A percentile compares a stretch with the other conserved stretches of the same genome.
Conservation (phyloP, 495 filamentous ascomycete genomes). For the Corynascus novoguineensis region DNA sequence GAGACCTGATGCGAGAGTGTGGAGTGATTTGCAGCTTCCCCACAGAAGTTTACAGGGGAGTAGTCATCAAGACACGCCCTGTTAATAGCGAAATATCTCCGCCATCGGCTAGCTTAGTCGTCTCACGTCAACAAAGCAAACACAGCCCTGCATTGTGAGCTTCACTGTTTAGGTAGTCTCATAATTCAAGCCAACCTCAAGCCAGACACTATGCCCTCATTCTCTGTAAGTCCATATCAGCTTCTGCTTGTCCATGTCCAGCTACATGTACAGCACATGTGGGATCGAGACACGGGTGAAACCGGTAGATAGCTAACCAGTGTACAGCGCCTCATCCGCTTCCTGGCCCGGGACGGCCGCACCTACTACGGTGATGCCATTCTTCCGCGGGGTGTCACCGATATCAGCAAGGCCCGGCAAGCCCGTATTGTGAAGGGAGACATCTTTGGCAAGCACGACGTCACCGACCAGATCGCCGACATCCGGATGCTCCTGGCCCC, state of each 20-base stretch:
- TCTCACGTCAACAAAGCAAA: background rate
- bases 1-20: too few relatives aligned
- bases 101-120: background rate
- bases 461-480: constrained; percentile 64
- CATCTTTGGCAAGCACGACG: constrained; percentile 63
- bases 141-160: background rate
- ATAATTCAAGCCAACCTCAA: background rate
- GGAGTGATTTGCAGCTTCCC: background rate
- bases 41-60: background rate
- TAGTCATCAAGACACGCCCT: background rate
- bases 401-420: constrained; percentile 60
- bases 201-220: constrained; percentile 30
- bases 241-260: too few relatives aligned
- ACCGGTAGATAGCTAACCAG: background rate
- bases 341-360: constrained; percentile 68
- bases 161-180: background rate
- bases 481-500: constrained; percentile 65
- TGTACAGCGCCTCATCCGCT: constrained; percentile 66
- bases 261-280: too few relatives aligned
- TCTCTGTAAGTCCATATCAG: constrained; percentile 29
- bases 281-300: too few relatives aligned
- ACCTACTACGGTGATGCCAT: constrained; percentile 82
- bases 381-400: constrained; percentile 58
- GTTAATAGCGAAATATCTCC: constrained; percentile 5
- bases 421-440: constrained; percentile 66